Percentiles rank a stretch among this genome's conserved stretches.
phyloP scores from a whole-genome alignment of 2,329 filamentous ascomycete species.

The Arthroderma sp. region DNA sequence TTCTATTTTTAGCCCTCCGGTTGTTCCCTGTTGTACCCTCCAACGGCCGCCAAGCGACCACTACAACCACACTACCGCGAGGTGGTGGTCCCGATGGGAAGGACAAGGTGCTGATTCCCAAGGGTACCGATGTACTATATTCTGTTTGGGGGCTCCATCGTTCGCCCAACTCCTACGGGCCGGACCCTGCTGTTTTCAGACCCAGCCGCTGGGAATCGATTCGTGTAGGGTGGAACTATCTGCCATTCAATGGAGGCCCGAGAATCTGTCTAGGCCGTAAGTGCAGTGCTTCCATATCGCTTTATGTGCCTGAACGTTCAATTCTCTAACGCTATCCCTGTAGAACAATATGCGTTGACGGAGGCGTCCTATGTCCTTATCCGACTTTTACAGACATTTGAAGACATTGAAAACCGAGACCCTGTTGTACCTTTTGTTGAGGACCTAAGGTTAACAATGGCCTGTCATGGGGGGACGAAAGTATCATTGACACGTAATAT shows the following conservation, averaged over 20 bases:
- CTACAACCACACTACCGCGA: conserved; percentile 40
- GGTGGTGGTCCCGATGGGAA: conserved; percentile 38
- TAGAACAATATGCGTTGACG: conserved; percentile 45
- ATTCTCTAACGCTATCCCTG: too few relatives aligned
- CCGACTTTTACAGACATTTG: conserved; percentile 27
- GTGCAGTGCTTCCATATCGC: neutral
- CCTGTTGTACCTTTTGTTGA: conserved; percentile 9
- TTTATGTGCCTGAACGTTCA: neutral
- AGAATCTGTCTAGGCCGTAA: conserved; percentile 50
- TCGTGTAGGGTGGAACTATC: conserved; percentile 58
- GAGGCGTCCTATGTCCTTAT: conserved; percentile 44
- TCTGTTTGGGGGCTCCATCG: conserved; percentile 44
- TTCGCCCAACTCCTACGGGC: conserved; percentile 32
- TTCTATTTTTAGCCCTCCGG: conserved; percentile 35
- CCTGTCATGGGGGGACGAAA: conserved; percentile 7
- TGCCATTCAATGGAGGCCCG: conserved; percentile 64
- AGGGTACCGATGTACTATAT: conserved; percentile 33
- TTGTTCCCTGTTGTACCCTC: conserved; percentile 44
- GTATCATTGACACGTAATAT: conserved; percentile 9
- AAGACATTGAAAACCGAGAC: conserved; percentile 14
- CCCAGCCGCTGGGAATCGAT: conserved; percentile 57
- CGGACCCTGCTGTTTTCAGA: conserved; percentile 27
- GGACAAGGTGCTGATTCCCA: conserved; percentile 37
- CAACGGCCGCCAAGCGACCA: conserved; percentile 40
- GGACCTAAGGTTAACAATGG: conserved; percentile 10